Percentiles rank a stretch among this genome's conserved stretches.
phyloP scores from a whole-genome alignment of 495 filamentous ascomycete genomes.

The Schizothecium vesticola region DNA sequence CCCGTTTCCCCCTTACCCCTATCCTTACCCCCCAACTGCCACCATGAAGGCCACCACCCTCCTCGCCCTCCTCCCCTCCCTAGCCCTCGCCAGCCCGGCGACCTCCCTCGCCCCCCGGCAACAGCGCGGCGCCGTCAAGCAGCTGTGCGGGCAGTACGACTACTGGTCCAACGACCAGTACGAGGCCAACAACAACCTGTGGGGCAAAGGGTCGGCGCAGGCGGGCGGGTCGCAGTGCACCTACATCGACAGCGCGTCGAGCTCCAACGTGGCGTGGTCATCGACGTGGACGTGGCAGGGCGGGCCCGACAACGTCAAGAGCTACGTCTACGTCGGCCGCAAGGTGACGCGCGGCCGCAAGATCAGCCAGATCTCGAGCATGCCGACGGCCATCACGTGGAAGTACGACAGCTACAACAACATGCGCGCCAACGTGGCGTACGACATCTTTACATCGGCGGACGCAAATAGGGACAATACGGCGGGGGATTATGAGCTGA shows the following conservation, averaged over 20 bases:
- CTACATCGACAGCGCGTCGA: constrained; percentile 29
- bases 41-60: not conserved
- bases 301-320: constrained; percentile 39
- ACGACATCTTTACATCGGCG: constrained; percentile 45
- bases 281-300: constrained; percentile 43
- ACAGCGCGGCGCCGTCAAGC: constrained; percentile 7
- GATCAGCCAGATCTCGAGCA: constrained; percentile 32
- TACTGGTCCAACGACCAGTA: constrained; percentile 33
- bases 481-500: constrained; percentile 45
- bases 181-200: constrained; percentile 45
- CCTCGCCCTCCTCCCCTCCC: not conserved
- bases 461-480: constrained; percentile 40
- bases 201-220: constrained; percentile 30
- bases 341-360: constrained; percentile 28
- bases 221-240: constrained; percentile 41
- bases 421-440: constrained; percentile 43
- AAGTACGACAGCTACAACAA: constrained; percentile 31
- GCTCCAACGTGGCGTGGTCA: constrained; percentile 31
- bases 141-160: constrained; percentile 38
- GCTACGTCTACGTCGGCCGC: constrained; percentile 37
- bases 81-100: not conserved
- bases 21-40: not conserved
- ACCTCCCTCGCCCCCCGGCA: constrained; percentile 1
- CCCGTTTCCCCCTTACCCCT: not conserved
- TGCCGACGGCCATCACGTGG: constrained; percentile 38